Base-by-base conservation (phyloP, 2,329 filamentous ascomycete species). In the Teratosphaeria viscida region DNA sequence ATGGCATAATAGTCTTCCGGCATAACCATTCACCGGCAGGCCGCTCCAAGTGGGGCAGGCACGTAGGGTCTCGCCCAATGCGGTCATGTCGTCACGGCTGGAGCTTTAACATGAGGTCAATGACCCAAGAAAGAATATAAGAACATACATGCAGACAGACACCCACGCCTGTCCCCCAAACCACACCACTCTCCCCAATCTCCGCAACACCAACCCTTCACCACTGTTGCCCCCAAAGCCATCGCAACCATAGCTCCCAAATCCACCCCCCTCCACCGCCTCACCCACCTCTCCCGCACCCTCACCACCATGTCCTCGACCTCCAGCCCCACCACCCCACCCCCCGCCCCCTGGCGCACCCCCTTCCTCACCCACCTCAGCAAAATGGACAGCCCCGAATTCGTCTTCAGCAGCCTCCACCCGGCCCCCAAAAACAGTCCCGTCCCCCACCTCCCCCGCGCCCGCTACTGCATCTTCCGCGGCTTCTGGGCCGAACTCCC, bases 381-480 rank as follows among this genome's bases (percentile, higher is more conserved):
- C 55, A 75, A 78, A 64, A 78, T 81, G 74, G 71, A 74, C 57
- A 73, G 73, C 7, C 78, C 78, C 6, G 76, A 81, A 61, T 80
- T 81, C 63, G 78, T 80, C 58, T 76, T 81, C 61, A 74, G 75
- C 55, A 82, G 81, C 3, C 73, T 85, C 49, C 72, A 72, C 59
- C 69, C 70, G 19, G 76, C 74, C 5, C 73, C 79, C 29, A 57
- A 62, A 60, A 62, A 61, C 19, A 74, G 74, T n/a, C 71, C 76
- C 0, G 71, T 72, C 53, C 65, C 75, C 8, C 75, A 75, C 62
- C 65, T 79, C 1, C 77, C 80, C 0, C 82, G 89, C 58, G 87
- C 84, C 8, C 84, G 91, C 57, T 91, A 85, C 68, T 94, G 92
- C 74, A 85, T 96, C 68, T 92, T 85, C 76, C 87, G 92, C 62